Evolutionary conservation across 1,284 basidiomycete genomes (phyloP).

Genomic region (Pseudozyma sp.): DNA sequence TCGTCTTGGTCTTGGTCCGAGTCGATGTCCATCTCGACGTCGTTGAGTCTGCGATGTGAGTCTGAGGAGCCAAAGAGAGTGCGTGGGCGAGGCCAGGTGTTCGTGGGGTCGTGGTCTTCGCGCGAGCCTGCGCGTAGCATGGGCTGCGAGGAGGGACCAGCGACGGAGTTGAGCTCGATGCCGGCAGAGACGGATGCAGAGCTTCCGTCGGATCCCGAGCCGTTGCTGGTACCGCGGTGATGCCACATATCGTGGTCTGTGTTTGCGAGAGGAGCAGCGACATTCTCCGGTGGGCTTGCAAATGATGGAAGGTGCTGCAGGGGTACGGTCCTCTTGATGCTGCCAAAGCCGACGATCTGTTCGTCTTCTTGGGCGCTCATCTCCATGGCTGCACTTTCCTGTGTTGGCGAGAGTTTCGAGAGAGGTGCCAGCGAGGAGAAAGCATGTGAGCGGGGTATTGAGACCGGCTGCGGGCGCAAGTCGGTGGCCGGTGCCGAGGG

Average conservation of each 20-base stretch:
- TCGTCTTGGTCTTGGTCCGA: constrained; percentile 49
- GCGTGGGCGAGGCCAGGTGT: constrained; percentile 22
- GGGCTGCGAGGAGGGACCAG: constrained; percentile 42
- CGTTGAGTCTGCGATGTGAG: constrained; percentile 22
- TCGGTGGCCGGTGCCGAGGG: constrained; percentile 34
- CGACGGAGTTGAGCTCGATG: constrained; percentile 27
- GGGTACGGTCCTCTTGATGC: constrained; percentile 43
- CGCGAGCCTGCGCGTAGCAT: constrained; percentile 35
- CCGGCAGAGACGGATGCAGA: constrained; percentile 33
- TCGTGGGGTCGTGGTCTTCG: constrained; percentile 6
- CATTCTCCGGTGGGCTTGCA: constrained; percentile 10
- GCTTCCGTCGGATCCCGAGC: constrained; percentile 44
- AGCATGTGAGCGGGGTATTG: constrained; percentile 49
- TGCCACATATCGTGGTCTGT: constrained; percentile 28
- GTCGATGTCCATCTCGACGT: constrained; percentile 49
- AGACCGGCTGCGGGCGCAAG: constrained; percentile 17
- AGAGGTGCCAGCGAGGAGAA: constrained; percentile 49
- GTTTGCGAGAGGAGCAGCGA: not conserved
- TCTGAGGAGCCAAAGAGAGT: constrained; percentile 34
- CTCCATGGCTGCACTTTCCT: constrained; percentile 32
- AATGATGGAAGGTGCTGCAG: constrained; percentile 29
- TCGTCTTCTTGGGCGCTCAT: constrained; percentile 17
- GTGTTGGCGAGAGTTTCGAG: constrained; percentile 30
- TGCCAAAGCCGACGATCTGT: constrained; percentile 9
- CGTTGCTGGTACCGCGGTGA: constrained; percentile 35